Evolutionary conservation across 108 stramenopile genomes (phyloP).

Genomic region (Stephanodiscus triporus): DNA sequence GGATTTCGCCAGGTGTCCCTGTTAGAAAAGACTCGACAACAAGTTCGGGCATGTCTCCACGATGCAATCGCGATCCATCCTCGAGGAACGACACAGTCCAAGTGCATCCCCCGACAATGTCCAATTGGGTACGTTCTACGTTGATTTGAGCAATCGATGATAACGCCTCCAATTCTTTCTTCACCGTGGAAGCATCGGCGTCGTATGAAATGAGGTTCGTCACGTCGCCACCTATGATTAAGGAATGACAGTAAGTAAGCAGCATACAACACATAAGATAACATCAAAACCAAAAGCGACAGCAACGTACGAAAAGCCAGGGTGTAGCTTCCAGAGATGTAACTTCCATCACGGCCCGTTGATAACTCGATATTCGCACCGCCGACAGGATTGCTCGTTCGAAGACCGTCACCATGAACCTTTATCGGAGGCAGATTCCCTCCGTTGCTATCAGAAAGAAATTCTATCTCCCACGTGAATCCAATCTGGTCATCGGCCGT

Average conservation of each 20-base stretch:
- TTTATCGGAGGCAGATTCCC: conserved; percentile 57
- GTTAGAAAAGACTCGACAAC: conserved; percentile 38
- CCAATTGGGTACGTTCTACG: conserved; percentile 41
- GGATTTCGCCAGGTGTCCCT: conserved; percentile 50
- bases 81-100: conserved; percentile 71
- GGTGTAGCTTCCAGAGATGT: conserved; percentile 40
- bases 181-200: conserved; percentile 61
- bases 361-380: conserved; percentile 40
- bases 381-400: conserved; percentile 44
- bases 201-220: conserved; percentile 53
- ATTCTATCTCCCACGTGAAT: conserved; percentile 64
- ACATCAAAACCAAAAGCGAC: not conserved
- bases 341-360: conserved; percentile 46
- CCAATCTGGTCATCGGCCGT: conserved; percentile 56
- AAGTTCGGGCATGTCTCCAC: conserved; percentile 57
- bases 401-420: conserved; percentile 51
- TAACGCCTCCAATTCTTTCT: conserved; percentile 60
- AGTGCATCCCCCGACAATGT: conserved; percentile 63
- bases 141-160: conserved; percentile 42
- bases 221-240: conserved; percentile 24
- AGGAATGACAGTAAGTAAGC: not conserved
- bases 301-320: conserved; percentile 33
- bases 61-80: conserved; percentile 38
- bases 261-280: not conserved
- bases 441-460: conserved; percentile 64